A percentile compares a stretch with the other conserved stretches of the same genome.
Conservation (phyloP, 371 early-diverging fungal species). For the Zopfochytrium polystomum region DNA sequence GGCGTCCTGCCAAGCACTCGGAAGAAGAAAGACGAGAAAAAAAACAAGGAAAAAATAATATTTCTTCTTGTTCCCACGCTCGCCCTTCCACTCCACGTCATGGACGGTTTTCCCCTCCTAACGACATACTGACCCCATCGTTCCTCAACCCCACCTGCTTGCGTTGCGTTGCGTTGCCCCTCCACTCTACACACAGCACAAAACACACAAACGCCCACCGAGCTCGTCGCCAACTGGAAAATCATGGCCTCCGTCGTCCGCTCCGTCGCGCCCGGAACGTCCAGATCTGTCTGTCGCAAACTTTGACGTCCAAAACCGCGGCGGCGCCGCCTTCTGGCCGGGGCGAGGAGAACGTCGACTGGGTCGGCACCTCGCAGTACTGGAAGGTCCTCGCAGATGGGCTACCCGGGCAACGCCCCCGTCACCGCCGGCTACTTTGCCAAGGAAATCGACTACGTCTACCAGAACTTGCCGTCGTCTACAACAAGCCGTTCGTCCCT, state of each 20-base stretch:
- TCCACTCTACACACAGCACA: conserved; percentile 9
- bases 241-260: not conserved
- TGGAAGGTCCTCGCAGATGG: not conserved
- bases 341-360: not conserved
- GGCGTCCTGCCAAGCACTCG: too few relatives aligned
- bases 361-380: too few relatives aligned
- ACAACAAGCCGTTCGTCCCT: conserved; percentile 12
- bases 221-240: conserved; percentile 10
- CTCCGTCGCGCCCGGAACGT: conserved; percentile 13
- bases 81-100: too few relatives aligned
- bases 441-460: not conserved
- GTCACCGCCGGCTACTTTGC: conserved; percentile 3
- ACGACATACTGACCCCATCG: too few relatives aligned
- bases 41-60: too few relatives aligned
- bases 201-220: too few relatives aligned
- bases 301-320: conserved; percentile 7
- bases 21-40: too few relatives aligned
- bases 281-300: conserved; percentile 15
- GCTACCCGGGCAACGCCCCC: not conserved
- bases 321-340: conserved; percentile 8
- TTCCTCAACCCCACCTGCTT: too few relatives aligned
- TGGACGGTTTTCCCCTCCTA: too few relatives aligned
- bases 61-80: too few relatives aligned
- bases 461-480: conserved; percentile 5
- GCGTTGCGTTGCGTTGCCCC: too few relatives aligned